phyloP scores from a whole-genome alignment of 1,284 basidiomycete genomes.

The Crocinoboletus sp. region DNA sequence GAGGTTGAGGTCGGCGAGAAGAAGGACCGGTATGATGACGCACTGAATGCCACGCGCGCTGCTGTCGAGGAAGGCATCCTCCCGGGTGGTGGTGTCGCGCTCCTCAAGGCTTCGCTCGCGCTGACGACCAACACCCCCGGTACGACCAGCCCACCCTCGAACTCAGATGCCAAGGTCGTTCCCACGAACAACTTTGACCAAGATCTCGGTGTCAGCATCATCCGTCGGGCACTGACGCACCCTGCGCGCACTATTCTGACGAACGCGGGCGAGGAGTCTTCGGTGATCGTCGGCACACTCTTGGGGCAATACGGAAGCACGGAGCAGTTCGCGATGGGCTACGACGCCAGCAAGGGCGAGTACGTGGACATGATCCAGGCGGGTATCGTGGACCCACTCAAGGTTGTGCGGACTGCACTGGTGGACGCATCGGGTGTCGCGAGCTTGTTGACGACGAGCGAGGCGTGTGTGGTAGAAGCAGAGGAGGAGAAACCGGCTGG shows the following conservation, averaged over 20 bases:
- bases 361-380: constrained; percentile 93
- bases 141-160: constrained; percentile 36
- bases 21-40: constrained; percentile 99
- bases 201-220: constrained; percentile 93
- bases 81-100: constrained; percentile 91
- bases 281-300: constrained; percentile 89
- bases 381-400: constrained; percentile 93
- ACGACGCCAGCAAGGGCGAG: constrained; percentile 89
- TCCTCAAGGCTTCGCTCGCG: constrained; percentile 84
- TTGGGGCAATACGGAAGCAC: constrained; percentile 60
- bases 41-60: constrained; percentile 94
- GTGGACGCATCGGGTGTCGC: constrained; percentile 88
- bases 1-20: constrained; percentile 99
- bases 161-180: constrained; percentile 61
- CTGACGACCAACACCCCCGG: constrained; percentile 61
- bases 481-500: constrained; percentile 71
- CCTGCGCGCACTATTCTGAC: constrained; percentile 88
- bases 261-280: constrained; percentile 95
- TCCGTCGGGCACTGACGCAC: constrained; percentile 81
- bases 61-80: constrained; percentile 99
- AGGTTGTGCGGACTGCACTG: constrained; percentile 91
- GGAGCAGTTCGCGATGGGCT: constrained; percentile 83
- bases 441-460: constrained; percentile 88
- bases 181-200: constrained; percentile 95
- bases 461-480: constrained; percentile 90